phyloP scores from a whole-genome alignment of 1,284 basidiomycete species.

The Moniliophthora roreri region DNA sequence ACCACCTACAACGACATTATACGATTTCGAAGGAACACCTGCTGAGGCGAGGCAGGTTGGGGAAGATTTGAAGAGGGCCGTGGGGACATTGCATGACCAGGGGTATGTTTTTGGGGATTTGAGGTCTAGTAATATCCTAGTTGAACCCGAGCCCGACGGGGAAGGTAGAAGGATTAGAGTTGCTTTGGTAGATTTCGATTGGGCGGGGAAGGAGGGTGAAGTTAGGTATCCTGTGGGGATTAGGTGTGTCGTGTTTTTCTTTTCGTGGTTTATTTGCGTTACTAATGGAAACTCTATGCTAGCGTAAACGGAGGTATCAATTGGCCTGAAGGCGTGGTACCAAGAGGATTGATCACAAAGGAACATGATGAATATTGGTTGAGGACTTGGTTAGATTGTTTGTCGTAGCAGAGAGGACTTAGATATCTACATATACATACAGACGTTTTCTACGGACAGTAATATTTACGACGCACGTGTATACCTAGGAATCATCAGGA shows the following conservation, averaged over 20 bases:
- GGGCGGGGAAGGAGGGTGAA: not conserved
- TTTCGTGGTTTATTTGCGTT: no score
- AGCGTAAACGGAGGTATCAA: not conserved
- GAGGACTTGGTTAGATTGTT: not conserved
- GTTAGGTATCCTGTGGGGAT: not conserved
- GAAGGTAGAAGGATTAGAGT: not conserved
- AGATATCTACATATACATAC: not conserved
- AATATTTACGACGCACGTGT: no score
- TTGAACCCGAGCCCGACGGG: not conserved
- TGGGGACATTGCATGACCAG: not conserved
- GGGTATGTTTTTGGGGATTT: not conserved
- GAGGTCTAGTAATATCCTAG: not conserved
- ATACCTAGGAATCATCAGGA: no score
- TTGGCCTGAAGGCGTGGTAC: not conserved
- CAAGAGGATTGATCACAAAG: conserved; percentile 1
- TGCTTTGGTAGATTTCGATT: conserved; percentile 2
- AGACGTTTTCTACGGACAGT: not conserved
- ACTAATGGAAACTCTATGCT: no score
- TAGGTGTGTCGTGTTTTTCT: no score
- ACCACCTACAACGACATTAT: not conserved
- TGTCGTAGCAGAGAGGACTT: not conserved
- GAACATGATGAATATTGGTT: conserved; percentile 2
- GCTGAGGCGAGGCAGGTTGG: not conserved
- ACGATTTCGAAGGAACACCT: not conserved
- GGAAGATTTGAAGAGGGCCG: not conserved